These are phyloP conservation scores for Saccharomyces pastorianus DNA, from an alignment of 1,139 yeast species.

Conservation along the genomic window DNA sequence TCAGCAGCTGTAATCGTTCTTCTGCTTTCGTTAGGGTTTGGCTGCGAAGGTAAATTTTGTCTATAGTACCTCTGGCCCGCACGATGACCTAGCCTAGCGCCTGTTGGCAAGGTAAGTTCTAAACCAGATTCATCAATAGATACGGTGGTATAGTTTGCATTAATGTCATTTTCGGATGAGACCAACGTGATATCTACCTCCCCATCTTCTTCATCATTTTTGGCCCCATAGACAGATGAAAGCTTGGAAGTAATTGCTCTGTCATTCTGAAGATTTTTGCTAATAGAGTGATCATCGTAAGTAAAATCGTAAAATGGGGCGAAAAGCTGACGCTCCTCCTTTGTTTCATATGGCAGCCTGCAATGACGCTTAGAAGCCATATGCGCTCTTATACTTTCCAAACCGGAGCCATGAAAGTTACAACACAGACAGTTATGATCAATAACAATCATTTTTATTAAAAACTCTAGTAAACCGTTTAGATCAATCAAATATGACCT, in stretches of 20 bases:
- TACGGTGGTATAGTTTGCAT: constrained; percentile 33
- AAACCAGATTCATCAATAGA: constrained; percentile 44
- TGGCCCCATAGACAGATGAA: constrained; percentile 21
- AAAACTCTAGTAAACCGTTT: constrained; percentile 61
- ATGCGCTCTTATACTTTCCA: constrained; percentile 88
- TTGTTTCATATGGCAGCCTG: constrained; percentile 78
- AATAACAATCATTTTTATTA: constrained; percentile 76
- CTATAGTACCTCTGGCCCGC: constrained; percentile 55
- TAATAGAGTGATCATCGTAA: constrained; percentile 30
- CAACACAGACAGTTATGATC: constrained; percentile 85
- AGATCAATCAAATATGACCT: constrained; percentile 57
- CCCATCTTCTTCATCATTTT: constrained; percentile 24
- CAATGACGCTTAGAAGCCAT: constrained; percentile 81
- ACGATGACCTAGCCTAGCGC: constrained; percentile 57
- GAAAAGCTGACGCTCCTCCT: constrained; percentile 70
- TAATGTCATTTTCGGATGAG: constrained; percentile 16
- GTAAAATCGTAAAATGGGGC: constrained; percentile 83
- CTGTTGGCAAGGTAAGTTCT: constrained; percentile 58
- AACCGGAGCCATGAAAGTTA: constrained; percentile 68
- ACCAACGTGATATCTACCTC: neutral
- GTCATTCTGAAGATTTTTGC: constrained; percentile 32
- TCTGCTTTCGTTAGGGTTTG: constrained; percentile 26
- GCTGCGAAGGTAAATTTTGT: constrained; percentile 37
- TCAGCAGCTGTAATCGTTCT: constrained; percentile 51
- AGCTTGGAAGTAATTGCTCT: constrained; percentile 34